Base-by-base conservation (phyloP, 352 stramenopile species). In the Pythium pectinolyticum region DNA sequence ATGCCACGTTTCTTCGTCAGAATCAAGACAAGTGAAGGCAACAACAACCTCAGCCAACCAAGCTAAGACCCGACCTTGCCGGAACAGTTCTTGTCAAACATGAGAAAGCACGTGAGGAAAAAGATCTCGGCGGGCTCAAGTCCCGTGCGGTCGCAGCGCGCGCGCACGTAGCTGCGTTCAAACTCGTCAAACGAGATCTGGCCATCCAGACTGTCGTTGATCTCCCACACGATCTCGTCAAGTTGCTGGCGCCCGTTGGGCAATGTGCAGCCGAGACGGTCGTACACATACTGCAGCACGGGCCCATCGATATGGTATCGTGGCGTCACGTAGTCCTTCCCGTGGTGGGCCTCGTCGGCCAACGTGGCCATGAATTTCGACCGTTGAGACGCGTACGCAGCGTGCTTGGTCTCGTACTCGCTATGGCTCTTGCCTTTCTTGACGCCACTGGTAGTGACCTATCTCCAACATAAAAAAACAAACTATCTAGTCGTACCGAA, bases 21-120 rank as follows among this genome's bases (percentile, higher is more conserved):
- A 37, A 14, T 37, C 32, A 37, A 37, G 7, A 7, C 32, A 37
- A 14, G 7, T 37, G 7, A 14, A 37, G 7, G 12, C 32, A 37
- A 37, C 32, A 14, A 22, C 10, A 43, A 14, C 54, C 31, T 45
- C 10, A 28, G 6, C 34, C 14, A 19, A 43, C 14, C 7, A 28
- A 55, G 20, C 50, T 5, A 24, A 52, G 15, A 20, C 15, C 48
- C 3, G 69, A 90, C 81, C 69, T 78, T 81, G 34, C 84, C 84
- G 19, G 57, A 78, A 58, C 72, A 80, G 25, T 88, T 78, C 47
- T 87, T 90, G 73, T 92, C 84, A 46, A 88, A 90, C 77, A 90
- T 90, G 67, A 94, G 77, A 47, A 90, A 94, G 27, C 75, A 89
- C n/a, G 74, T 90, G n/a, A 94, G 65, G 65, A 87, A 90, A 53